phyloP scores from a whole-genome alignment of 495 filamentous ascomycete species.

The Jackrogersella minutella region DNA sequence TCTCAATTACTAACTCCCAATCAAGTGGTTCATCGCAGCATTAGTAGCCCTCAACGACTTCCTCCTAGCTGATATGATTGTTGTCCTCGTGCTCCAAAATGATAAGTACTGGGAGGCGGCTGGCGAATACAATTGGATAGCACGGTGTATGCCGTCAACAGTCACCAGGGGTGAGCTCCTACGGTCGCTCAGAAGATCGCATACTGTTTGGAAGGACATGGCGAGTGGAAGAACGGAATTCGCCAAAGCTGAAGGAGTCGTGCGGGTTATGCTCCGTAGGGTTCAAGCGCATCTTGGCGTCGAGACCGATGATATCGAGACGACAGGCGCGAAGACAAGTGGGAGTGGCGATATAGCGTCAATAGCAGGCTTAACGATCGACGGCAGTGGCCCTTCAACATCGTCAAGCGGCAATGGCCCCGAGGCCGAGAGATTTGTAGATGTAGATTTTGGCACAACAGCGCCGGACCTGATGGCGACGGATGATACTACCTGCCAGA shows the following conservation, averaged over 20 bases:
- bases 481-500: slow-evolving; percentile 1
- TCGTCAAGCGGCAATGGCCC: slow-evolving; percentile 16
- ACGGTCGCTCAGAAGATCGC: slow-evolving; percentile 39
- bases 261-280: slow-evolving; percentile 37
- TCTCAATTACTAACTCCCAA: no score
- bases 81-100: slow-evolving; percentile 53
- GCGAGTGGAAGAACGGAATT: slow-evolving; percentile 26
- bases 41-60: slow-evolving; percentile 57
- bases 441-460: slow-evolving; percentile 23
- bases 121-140: slow-evolving; percentile 36
- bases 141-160: slow-evolving; percentile 32
- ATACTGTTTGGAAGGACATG: slow-evolving; percentile 45
- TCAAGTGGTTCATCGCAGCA: slow-evolving; percentile 57
- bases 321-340: slow-evolving; percentile 2
- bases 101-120: slow-evolving; percentile 41
- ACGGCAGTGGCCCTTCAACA: slow-evolving; percentile 17
- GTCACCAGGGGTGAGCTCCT: slow-evolving; percentile 43
- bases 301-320: not conserved
- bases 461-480: slow-evolving; percentile 1
- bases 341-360: slow-evolving; percentile 19
- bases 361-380: slow-evolving; percentile 16
- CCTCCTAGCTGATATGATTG: slow-evolving; percentile 56
- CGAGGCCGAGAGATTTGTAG: slow-evolving; percentile 9
- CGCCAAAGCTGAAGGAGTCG: slow-evolving; percentile 36
- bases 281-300: slow-evolving; percentile 30